These are phyloP conservation scores for Areca catechu DNA, from an alignment of 176 grass and related monocot species.

Conservation along the genomic window DNA sequence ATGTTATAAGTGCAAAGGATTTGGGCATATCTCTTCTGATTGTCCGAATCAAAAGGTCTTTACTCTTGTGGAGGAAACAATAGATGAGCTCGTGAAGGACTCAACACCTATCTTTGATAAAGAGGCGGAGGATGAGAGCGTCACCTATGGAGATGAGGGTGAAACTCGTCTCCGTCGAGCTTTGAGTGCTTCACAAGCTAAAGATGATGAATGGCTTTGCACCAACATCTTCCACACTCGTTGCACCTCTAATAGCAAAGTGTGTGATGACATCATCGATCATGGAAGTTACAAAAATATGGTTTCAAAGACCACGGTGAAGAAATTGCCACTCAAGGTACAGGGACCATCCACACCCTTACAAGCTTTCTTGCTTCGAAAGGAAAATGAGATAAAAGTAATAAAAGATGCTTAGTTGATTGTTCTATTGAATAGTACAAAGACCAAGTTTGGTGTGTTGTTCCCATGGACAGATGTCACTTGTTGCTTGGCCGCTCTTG, in stretches of 20 bases:
- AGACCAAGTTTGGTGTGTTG: not conserved
- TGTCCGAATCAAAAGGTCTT: no score
- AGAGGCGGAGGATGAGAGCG: no score
- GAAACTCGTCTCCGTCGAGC: no score
- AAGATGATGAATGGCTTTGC: no score
- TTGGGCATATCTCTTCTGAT: no score
- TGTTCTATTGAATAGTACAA: not conserved
- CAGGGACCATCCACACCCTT: not conserved
- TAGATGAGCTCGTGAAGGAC: no score
- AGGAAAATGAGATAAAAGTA: not conserved
- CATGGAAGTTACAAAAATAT: not conserved
- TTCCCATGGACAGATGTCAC: not conserved
- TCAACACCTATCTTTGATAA: no score
- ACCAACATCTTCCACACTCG: not conserved
- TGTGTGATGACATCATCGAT: not conserved
- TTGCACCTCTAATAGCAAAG: not conserved
- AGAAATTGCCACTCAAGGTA: not conserved
- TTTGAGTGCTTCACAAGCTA: no score
- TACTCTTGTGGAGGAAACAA: no score
- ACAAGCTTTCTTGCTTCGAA: not conserved
- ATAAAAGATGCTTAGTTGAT: not conserved
- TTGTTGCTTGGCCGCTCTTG: not conserved
- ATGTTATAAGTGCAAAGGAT: no score
- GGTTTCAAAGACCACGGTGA: not conserved
- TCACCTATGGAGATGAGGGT: no score